A percentile compares a stretch with the other conserved stretches of the same genome.
Conservation (phyloP, 805 yeast genomes). For the Starmerella bombicola region DNA sequence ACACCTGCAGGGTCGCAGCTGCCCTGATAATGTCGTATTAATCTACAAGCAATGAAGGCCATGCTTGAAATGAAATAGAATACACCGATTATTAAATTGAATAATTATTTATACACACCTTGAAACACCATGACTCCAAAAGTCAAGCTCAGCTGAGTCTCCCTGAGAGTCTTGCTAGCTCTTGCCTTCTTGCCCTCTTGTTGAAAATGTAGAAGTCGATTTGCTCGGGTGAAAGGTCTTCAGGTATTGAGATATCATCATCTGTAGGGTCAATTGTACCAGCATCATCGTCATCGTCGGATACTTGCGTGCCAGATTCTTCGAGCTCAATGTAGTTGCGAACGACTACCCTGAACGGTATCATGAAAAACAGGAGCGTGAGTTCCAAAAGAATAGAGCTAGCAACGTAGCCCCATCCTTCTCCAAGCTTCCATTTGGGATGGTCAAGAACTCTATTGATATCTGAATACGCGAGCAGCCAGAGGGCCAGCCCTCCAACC, state of each 20-base stretch:
- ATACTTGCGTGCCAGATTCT: slow-evolving; percentile 17
- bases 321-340: slow-evolving; percentile 8
- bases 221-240: slow-evolving; percentile 20
- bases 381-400: slow-evolving; percentile 16
- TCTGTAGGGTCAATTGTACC: slow-evolving; percentile 1
- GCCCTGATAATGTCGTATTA: no score
- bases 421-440: slow-evolving; percentile 20
- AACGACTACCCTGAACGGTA: slow-evolving; percentile 22
- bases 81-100: no score
- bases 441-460: slow-evolving; percentile 14
- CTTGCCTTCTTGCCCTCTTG: slow-evolving; percentile 21
- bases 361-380: slow-evolving; percentile 16
- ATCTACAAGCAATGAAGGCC: no score
- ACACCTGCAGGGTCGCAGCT: no score
- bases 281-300: slow-evolving; percentile 12
- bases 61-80: no score
- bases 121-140: no score
- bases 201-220: slow-evolving; percentile 22
- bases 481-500: slow-evolving; percentile 17
- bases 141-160: no score
- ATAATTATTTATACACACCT: no score
- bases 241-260: slow-evolving; percentile 21
- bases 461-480: slow-evolving; percentile 16
- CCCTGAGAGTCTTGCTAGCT: slow-evolving; percentile 11
- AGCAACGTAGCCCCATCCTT: slow-evolving; percentile 20